phyloP scores from a whole-genome alignment of 1,284 basidiomycete species.

The Lentinula novae-zelandiae region DNA sequence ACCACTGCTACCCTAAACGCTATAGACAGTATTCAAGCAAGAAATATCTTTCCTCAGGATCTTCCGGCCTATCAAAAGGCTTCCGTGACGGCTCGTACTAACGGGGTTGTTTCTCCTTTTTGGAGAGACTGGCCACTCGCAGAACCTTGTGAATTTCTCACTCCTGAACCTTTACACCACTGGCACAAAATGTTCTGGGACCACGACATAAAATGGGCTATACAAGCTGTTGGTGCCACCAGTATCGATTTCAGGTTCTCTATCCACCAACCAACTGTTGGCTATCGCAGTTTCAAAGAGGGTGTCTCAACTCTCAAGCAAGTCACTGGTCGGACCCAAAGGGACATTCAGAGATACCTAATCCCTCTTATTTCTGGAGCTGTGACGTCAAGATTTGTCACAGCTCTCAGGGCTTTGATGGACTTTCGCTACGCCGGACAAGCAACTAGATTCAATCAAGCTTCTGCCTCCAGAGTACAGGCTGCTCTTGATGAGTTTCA shows the following conservation, averaged over 20 bases:
- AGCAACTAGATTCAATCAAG: conserved; percentile 19
- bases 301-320: conserved; percentile 28
- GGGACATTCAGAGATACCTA: conserved; percentile 24
- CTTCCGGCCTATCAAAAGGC: not conserved
- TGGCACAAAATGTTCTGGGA: conserved; percentile 29
- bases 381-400: conserved; percentile 19
- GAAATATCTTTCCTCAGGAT: not conserved
- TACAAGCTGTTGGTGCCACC: conserved; percentile 16
- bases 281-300: conserved; percentile 22
- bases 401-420: conserved; percentile 23
- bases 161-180: conserved; percentile 27
- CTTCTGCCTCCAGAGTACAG: conserved; percentile 14
- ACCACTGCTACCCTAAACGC: not conserved
- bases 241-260: conserved; percentile 28
- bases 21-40: not conserved
- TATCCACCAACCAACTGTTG: conserved; percentile 18
- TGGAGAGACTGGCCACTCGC: conserved; percentile 26
- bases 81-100: not conserved
- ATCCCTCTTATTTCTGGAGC: conserved; percentile 26
- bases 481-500: conserved; percentile 23
- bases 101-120: conserved; percentile 25
- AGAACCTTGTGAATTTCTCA: conserved; percentile 25
- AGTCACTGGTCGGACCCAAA: conserved; percentile 25
- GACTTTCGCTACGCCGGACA: conserved; percentile 30
- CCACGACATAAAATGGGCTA: conserved; percentile 26